phyloP scores from a whole-genome alignment of 345 rosid genomes.

The Capsella bursapastoris region DNA sequence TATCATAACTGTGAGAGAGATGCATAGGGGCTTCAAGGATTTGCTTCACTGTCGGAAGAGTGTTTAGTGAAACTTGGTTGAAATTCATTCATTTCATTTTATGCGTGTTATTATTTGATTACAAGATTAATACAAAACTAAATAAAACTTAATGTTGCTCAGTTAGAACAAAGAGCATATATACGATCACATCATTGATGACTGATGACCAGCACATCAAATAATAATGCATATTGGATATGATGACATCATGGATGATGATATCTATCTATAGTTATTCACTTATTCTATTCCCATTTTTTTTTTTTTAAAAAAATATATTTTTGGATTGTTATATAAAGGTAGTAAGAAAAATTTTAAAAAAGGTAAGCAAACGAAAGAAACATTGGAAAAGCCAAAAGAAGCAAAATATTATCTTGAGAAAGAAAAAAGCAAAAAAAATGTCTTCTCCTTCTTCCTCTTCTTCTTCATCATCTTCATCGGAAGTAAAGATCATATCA shows the following conservation, averaged over 20 bases:
- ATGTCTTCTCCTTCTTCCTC: too few relatives aligned
- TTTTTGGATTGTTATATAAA: not conserved
- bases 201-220: not conserved
- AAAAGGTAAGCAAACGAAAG: not conserved
- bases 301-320: too few relatives aligned
- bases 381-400: too few relatives aligned
- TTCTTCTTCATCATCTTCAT: not conserved
- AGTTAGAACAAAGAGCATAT: not conserved
- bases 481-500: slow-evolving; percentile 47
- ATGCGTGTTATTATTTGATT: not conserved
- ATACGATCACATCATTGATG: not conserved
- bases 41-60: not conserved
- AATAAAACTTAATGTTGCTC: not conserved
- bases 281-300: too few relatives aligned
- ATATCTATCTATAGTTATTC: not conserved
- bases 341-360: not conserved
- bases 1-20: too few relatives aligned
- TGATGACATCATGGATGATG: slow-evolving; percentile 7
- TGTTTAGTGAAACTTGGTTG: not conserved
- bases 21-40: not conserved
- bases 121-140: not conserved
- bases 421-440: too few relatives aligned
- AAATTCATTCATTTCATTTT: not conserved
- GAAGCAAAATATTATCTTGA: too few relatives aligned
- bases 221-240: not conserved